Percentiles rank a stretch among this genome's conserved stretches.
Evolutionary conservation across 495 filamentous ascomycete genomes (phyloP).

Genomic region (Penicillium canescens): DNA sequence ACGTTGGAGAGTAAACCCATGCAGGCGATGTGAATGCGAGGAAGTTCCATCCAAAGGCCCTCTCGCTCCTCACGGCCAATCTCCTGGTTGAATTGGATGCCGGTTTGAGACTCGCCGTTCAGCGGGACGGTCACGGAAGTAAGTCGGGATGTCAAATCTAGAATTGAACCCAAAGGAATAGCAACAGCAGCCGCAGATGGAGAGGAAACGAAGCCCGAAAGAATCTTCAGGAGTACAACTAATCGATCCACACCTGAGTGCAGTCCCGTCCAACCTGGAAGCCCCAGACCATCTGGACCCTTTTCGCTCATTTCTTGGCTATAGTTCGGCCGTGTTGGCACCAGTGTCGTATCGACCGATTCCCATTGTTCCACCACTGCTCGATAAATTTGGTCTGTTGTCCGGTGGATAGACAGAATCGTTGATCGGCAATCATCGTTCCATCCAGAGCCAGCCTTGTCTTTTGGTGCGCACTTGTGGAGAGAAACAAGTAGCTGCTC

Average conservation of each 20-base stretch:
- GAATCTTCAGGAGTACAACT: constrained; percentile 54
- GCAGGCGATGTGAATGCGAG: constrained; percentile 69
- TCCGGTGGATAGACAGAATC: constrained; percentile 62
- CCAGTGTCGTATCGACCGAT: constrained; percentile 44
- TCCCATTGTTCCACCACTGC: constrained; percentile 78
- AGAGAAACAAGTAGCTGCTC: constrained; percentile 65
- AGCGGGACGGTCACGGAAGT: constrained; percentile 64
- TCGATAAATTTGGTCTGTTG: constrained; percentile 73
- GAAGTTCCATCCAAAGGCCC: constrained; percentile 66
- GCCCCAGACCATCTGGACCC: constrained; percentile 45
- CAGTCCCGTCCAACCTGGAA: constrained; percentile 71
- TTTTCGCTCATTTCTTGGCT: constrained; percentile 40
- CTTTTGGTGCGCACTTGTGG: constrained; percentile 75
- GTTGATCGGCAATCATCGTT: constrained; percentile 57
- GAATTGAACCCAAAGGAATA: constrained; percentile 62
- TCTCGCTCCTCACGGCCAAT: constrained; percentile 78
- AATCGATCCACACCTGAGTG: constrained; percentile 69
- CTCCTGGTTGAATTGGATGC: constrained; percentile 59
- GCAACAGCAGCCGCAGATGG: constrained; percentile 60
- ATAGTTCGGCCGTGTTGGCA: constrained; percentile 27
- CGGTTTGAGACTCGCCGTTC: constrained; percentile 33
- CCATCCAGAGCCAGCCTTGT: constrained; percentile 73
- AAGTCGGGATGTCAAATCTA: constrained; percentile 67
- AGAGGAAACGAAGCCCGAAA: constrained; percentile 56
- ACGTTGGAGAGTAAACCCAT: constrained; percentile 58